A percentile compares a stretch with the other conserved stretches of the same genome.
These are phyloP conservation scores for Coccomyxa sp. DNA, from an alignment of 139 green algal species.

Conservation along the genomic window DNA sequence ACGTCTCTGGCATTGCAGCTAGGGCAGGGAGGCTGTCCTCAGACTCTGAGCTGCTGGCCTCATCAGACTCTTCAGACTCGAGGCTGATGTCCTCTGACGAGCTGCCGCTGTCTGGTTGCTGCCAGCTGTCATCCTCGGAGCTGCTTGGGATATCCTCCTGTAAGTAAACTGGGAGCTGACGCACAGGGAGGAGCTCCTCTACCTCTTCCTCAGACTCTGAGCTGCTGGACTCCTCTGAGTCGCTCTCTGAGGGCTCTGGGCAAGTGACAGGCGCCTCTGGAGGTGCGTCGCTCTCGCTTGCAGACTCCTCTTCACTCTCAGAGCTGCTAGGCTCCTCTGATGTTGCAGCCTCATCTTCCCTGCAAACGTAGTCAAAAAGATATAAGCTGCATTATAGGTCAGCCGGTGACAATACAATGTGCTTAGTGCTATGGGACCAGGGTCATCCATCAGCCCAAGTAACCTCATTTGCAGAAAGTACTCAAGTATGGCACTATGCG, in stretches of 20 bases:
- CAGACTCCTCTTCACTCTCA: background rate
- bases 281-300: background rate
- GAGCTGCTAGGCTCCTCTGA: background rate
- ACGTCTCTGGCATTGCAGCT: no score
- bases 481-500: no score
- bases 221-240: background rate
- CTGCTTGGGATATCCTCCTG: no score
- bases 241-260: constrained; percentile 1
- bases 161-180: no score
- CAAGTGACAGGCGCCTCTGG: no score
- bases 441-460: no score
- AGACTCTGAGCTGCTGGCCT: no score
- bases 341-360: background rate
- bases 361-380: background rate
- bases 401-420: background rate
- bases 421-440: background rate
- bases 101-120: background rate
- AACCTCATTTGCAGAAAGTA: no score
- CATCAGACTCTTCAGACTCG: background rate
- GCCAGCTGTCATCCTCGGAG: background rate
- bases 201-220: background rate
- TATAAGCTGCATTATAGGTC: background rate
- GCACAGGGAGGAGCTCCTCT: background rate
- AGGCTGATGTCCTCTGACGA: background rate
- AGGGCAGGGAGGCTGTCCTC: no score